phyloP scores from a whole-genome alignment of 208 protist species.

The Angomonas ambiguus region DNA sequence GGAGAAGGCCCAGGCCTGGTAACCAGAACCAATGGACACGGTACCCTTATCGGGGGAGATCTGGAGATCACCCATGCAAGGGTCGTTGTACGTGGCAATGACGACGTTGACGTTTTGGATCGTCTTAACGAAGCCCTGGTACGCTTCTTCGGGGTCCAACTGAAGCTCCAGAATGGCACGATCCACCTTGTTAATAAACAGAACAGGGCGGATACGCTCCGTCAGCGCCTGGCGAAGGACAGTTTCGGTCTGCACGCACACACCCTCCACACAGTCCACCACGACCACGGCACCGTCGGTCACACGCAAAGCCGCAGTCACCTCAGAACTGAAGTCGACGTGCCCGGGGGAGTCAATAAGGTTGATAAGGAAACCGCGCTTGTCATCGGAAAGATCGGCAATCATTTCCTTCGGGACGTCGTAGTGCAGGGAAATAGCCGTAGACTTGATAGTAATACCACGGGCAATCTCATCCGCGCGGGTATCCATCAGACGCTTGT shows the following conservation, averaged over 20 bases:
- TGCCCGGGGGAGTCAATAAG: constrained; percentile 91
- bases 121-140: constrained; percentile 74
- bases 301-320: constrained; percentile 95
- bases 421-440: constrained; percentile 98
- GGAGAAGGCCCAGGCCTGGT: constrained; percentile 99
- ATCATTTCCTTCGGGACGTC: constrained; percentile 82
- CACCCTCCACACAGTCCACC: constrained; percentile 98
- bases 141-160: constrained; percentile 82
- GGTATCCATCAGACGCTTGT: constrained; percentile 73
- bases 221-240: constrained; percentile 93
- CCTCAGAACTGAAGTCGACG: constrained; percentile 99
- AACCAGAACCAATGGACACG: constrained; percentile 98
- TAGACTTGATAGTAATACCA: constrained; percentile 99
- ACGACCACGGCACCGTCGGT: constrained; percentile 99
- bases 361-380: constrained; percentile 95
- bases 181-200: constrained; percentile 99
- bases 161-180: constrained; percentile 90
- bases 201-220: constrained; percentile 98
- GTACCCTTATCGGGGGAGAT: constrained; percentile 90
- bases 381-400: constrained; percentile 47
- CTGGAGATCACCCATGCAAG: constrained; percentile 88
- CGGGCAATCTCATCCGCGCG: constrained; percentile 92
- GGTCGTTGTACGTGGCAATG: constrained; percentile 97
- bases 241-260: constrained; percentile 99
- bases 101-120: constrained; percentile 83